Percentiles rank a stretch among this genome's conserved stretches.
phyloP scores from a whole-genome alignment of 257 asterid species.

The Lantana camara region DNA sequence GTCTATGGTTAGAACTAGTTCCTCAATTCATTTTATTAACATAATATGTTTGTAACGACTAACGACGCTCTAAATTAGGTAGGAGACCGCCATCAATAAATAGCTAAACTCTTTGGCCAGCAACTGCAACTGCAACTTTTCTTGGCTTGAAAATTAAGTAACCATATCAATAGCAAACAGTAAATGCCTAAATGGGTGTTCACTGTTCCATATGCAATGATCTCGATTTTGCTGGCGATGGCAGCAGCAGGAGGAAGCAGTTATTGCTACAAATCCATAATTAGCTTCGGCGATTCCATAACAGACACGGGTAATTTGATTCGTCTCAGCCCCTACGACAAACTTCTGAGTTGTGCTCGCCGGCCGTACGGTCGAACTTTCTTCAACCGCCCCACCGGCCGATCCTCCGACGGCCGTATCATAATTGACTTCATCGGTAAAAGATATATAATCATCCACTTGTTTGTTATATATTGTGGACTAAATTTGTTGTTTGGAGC shows the following conservation, averaged over 20 bases:
- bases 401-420: constrained; percentile 63
- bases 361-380: constrained; percentile 59
- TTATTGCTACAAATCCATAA: constrained; percentile 44
- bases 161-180: too few species aligned
- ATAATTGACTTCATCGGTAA: constrained; percentile 62
- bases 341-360: constrained; percentile 1
- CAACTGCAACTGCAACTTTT: too few species aligned
- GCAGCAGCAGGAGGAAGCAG: neutral
- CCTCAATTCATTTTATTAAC: too few species aligned
- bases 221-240: constrained; percentile 2
- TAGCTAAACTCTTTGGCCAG: too few species aligned
- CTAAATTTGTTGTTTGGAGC: neutral
- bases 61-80: too few species aligned
- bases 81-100: too few species aligned
- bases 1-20: too few species aligned
- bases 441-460: too few species aligned
- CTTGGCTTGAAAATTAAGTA: too few species aligned
- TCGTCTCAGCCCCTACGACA: constrained; percentile 16
- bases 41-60: too few species aligned
- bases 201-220: neutral
- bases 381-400: constrained; percentile 58
- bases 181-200: too few species aligned
- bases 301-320: constrained; percentile 58
- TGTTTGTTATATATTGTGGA: neutral
- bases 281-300: constrained; percentile 67